phyloP scores from a whole-genome alignment of 345 rosid species.

The Bruguiera sexangula region DNA sequence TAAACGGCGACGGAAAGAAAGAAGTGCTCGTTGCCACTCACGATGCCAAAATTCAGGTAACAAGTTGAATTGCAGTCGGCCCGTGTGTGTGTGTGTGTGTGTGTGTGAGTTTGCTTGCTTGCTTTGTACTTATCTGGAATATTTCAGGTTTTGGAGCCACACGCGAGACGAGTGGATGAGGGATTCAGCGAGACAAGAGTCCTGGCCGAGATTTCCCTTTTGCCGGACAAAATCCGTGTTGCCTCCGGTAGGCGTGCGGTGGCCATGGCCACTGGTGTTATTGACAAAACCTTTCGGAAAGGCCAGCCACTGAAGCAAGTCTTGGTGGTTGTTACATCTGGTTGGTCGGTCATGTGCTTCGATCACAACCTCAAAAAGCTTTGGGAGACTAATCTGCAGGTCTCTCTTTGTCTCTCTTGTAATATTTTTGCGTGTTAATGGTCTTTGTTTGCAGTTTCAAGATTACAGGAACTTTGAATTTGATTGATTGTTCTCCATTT shows the following conservation, averaged over 20 bases:
- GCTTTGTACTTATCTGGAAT: neutral
- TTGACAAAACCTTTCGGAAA: slow-evolving; percentile 57
- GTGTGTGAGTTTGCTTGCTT: neutral
- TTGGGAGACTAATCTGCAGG: slow-evolving; percentile 96
- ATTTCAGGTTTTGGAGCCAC: slow-evolving; percentile 80
- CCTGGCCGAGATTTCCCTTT: slow-evolving; percentile 51
- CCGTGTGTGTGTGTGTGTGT: neutral
- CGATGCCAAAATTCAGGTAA: slow-evolving; percentile 91
- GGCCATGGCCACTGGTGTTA: slow-evolving; percentile 92
- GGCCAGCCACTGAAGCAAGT: slow-evolving; percentile 90
- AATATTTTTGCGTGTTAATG: neutral
- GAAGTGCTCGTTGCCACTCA: slow-evolving; percentile 88
- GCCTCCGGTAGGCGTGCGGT: slow-evolving; percentile 84
- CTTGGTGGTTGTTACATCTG: slow-evolving; percentile 92
- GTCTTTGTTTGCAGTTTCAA: neutral
- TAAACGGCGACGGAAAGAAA: slow-evolving; percentile 90
- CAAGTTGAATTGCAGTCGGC: too few relatives aligned
- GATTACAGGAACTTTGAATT: neutral
- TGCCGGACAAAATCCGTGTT: slow-evolving; percentile 88
- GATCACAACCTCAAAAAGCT: slow-evolving; percentile 94
- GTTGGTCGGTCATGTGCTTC: slow-evolving; percentile 92
- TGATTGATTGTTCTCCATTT: neutral
- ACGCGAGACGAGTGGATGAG: slow-evolving; percentile 74
- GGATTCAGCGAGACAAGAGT: slow-evolving; percentile 88
- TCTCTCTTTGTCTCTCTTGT: slow-evolving; percentile 6